Conservation (phyloP, 1,139 yeast species). For the Sugiyamaella pinicola region DNA sequence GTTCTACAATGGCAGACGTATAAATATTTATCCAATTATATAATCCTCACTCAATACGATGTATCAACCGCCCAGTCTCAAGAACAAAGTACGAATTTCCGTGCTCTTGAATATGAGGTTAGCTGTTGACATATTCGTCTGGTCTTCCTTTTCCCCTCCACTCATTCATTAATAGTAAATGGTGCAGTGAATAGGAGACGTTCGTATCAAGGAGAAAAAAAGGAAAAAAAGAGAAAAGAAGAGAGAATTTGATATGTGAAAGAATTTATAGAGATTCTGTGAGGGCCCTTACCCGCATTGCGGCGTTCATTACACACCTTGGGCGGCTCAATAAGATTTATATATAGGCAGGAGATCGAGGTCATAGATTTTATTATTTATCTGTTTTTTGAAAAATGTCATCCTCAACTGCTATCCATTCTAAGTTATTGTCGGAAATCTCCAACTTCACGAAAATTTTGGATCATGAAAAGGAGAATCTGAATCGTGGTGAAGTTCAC, state of each 20-base stretch:
- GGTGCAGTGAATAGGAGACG: conserved; percentile 41
- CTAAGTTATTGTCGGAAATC: conserved; percentile 8
- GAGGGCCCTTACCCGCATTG: conserved; percentile 6
- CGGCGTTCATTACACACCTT: background rate
- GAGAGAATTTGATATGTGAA: background rate
- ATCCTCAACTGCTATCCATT: conserved; percentile 2
- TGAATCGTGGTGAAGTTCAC: conserved; percentile 3
- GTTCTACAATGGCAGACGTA: too few species aligned
- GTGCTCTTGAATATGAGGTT: conserved; percentile 22
- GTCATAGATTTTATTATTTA: background rate
- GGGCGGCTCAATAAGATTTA: conserved; percentile 6
- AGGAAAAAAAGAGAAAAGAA: conserved; percentile 16
- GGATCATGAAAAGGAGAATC: conserved; percentile 6
- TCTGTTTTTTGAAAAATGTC: background rate
- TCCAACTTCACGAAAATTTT: background rate
- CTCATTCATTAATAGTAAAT: conserved; percentile 30
- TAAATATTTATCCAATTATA: background rate
- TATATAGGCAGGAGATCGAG: background rate
- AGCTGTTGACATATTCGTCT: conserved; percentile 30
- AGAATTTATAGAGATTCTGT: conserved; percentile 1
- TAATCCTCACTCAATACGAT: conserved; percentile 6
- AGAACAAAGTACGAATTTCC: conserved; percentile 3
- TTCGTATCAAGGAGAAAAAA: conserved; percentile 36
- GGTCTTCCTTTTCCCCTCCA: conserved; percentile 41
- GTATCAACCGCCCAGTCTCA: conserved; percentile 23